Percentiles rank a stretch among this genome's conserved stretches.
Conservation (phyloP, 1,284 basidiomycete genomes). For the Naganishia sp. region DNA sequence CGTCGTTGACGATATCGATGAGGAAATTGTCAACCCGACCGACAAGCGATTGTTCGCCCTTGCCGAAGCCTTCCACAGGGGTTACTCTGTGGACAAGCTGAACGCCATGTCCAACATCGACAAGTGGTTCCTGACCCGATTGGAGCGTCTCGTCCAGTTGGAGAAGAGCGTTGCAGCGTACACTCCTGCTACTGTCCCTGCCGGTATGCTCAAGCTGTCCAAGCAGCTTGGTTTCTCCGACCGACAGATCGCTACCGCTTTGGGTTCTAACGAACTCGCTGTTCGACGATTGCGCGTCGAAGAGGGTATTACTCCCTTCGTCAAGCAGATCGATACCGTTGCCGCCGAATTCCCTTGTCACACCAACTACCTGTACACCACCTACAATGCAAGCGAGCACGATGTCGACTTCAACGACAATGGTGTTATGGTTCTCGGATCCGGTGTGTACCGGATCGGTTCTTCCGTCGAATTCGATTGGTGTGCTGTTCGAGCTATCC, state of each 20-base stretch:
- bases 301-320: slow-evolving; percentile 78
- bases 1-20: slow-evolving; percentile 54
- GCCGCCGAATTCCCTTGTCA: slow-evolving; percentile 98
- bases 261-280: slow-evolving; percentile 85
- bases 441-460: slow-evolving; percentile 97
- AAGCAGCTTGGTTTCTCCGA: slow-evolving; percentile 98
- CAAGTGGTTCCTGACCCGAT: slow-evolving; percentile 93
- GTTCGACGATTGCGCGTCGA: slow-evolving; percentile 85
- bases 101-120: slow-evolving; percentile 98
- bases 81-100: slow-evolving; percentile 92
- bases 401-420: slow-evolving; percentile 86
- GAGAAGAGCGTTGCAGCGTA: slow-evolving; percentile 68
- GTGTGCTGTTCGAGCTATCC: slow-evolving; percentile 97
- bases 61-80: slow-evolving; percentile 61
- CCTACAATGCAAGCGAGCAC: slow-evolving; percentile 92
- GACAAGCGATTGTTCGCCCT: slow-evolving; percentile 58
- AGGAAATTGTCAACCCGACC: slow-evolving; percentile 56
- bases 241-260: slow-evolving; percentile 75
- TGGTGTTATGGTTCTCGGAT: slow-evolving; percentile 95
- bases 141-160: slow-evolving; percentile 78
- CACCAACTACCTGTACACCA: slow-evolving; percentile 98
- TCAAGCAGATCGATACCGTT: slow-evolving; percentile 99
- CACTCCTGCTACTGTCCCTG: slow-evolving; percentile 69
- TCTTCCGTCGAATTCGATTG: slow-evolving; percentile 99
- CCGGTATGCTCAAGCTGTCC: slow-evolving; percentile 71